Percentiles rank a stretch among this genome's conserved stretches.
Evolutionary conservation across 2,329 filamentous ascomycete genomes (phyloP).

Genomic region (Albifimbria verrucaria): DNA sequence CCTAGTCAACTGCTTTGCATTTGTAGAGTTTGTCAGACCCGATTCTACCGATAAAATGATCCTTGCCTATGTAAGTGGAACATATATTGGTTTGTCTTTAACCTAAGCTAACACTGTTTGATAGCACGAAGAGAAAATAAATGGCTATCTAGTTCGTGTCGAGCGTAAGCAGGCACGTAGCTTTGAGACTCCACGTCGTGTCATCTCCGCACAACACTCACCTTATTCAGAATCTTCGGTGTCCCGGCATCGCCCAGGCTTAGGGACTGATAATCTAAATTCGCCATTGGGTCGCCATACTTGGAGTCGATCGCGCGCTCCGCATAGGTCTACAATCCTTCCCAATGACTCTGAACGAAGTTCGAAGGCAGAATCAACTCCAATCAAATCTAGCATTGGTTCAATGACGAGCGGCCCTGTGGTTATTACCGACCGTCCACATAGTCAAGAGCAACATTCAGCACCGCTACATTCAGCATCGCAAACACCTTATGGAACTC

Average conservation of each 20-base stretch:
- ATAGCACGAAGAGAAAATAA: constrained; percentile 29
- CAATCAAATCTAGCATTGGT: not conserved
- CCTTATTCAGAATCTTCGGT: not conserved
- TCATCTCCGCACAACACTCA: not conserved
- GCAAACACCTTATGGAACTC: not conserved
- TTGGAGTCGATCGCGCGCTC: not conserved
- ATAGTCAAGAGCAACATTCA: not conserved
- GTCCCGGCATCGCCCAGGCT: not conserved
- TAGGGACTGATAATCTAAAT: not conserved
- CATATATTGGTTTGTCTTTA: constrained; percentile 5
- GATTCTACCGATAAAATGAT: constrained; percentile 35
- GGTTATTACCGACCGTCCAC: too few species aligned
- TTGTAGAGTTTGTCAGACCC: constrained; percentile 36
- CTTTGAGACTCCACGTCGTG: constrained; percentile 14
- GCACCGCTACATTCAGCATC: not conserved
- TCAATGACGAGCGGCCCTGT: not conserved
- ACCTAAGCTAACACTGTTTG: constrained; percentile 7
- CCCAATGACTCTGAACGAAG: not conserved
- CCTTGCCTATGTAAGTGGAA: constrained; percentile 29
- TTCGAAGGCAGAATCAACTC: not conserved
- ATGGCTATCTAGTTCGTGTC: constrained; percentile 30
- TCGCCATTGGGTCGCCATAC: not conserved
- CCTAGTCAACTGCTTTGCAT: constrained; percentile 25
- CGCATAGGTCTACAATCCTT: not conserved
- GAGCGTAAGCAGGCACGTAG: constrained; percentile 31